Base-by-base conservation (phyloP, 169 alveolate genomes). In the Plasmodium gallinaceum region DNA sequence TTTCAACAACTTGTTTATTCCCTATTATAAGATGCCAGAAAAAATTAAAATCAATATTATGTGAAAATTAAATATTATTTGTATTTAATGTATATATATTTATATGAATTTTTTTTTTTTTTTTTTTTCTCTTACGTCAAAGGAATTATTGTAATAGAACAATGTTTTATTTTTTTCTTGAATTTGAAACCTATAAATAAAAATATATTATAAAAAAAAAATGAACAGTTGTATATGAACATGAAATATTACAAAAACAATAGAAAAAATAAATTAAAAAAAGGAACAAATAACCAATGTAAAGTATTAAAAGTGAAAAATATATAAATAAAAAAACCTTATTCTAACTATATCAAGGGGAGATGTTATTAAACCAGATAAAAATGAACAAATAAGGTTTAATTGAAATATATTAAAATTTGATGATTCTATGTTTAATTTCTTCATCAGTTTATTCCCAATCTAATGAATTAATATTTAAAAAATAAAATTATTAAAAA, bases 261-360 rank as follows among this genome's bases (percentile, higher is more conserved):
- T 5, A 48, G 0, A 0, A 48, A 48, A 48, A 48, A 2, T 10
- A 48, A 48, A 48, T 10, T 10, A 69, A 69, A 69, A 69, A 71
- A 22, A 71, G 48, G 24, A 32, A 32, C 4, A 32, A 1, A 4
- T 4, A 32, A 32, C 1, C 4, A 32, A 32, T 32, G 39, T 32
- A 32, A 22, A 22, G 12, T 20, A 32, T 32, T 32, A 32, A 32
- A 32, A 32, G 62, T n/a, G n/a, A n/a, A n/a, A n/a, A 61, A 61
- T 26, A 0, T 54, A 16, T 54, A 54, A 7, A n/a, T 0, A 32
- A 32, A 37, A 22, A 7, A n/a, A 80, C 91, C 91, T 68, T 51
- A 69, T 83, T 60, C 85, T 66, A 10, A 83, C 83, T 68, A 69
- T 48, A n/a, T 83, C 91, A 14, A 83, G 51, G 32, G 91, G 91